A percentile compares a stretch with the other conserved stretches of the same genome.
These are phyloP conservation scores for Cucurbita ficifolia DNA, from an alignment of 306 rosid genomes.

Conservation along the genomic window DNA sequence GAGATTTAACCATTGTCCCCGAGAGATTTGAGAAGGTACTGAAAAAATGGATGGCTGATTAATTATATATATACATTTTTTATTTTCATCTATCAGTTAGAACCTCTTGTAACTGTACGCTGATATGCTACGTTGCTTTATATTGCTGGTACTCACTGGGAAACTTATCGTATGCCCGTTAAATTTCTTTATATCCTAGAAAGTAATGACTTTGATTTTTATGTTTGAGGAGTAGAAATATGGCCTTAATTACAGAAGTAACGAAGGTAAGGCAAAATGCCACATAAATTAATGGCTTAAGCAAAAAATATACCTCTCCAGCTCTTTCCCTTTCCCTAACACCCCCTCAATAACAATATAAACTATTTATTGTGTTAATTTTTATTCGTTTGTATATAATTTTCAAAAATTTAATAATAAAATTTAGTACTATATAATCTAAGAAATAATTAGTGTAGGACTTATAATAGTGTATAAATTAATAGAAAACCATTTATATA, in stretches of 20 bases:
- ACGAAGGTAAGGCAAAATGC: neutral
- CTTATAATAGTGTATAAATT: no score
- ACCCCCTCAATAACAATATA: no score
- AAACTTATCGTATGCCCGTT: neutral
- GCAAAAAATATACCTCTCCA: no score
- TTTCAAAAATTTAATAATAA: no score
- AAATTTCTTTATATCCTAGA: neutral
- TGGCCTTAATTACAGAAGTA: neutral
- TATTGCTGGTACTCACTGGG: neutral
- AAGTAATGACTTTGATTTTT: neutral
- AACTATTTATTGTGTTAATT: no score
- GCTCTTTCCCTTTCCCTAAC: no score
- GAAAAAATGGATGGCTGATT: neutral
- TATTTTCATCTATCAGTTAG: neutral
- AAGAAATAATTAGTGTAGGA: no score
- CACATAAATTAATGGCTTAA: neutral
- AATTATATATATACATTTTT: neutral
- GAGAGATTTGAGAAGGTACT: constrained; percentile 92
- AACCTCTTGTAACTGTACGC: neutral
- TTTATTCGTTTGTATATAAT: no score
- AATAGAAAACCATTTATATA: no score
- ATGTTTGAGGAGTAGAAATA: neutral
- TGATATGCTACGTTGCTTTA: neutral
- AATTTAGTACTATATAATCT: no score
- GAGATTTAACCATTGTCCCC: constrained; percentile 72